Base-by-base conservation (phyloP, 208 protist genomes). In the Balamuthia mandrillaris region DNA sequence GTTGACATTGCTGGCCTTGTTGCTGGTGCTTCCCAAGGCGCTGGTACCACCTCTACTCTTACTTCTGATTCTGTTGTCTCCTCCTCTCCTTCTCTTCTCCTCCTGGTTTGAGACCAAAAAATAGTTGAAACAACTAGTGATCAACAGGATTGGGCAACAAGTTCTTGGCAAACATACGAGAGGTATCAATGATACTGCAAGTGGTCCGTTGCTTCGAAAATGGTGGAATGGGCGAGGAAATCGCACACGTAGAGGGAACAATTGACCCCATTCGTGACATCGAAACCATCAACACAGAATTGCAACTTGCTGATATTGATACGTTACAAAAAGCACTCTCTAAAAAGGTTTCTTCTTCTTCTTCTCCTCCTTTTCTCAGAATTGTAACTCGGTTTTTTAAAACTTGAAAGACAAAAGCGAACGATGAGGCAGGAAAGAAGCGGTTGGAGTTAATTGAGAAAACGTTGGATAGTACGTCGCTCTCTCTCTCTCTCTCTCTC, bases 71-170 rank as follows among this genome's bases (percentile, higher is more conserved):
- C n/a, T n/a, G n/a, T n/a, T n/a, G n/a, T n/a, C n/a, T n/a, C n/a
- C n/a, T n/a, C n/a, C n/a, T n/a, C n/a, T n/a, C n/a, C n/a, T n/a
- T n/a, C n/a, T n/a, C n/a, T n/a, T n/a, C n/a, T n/a, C n/a, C n/a
- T n/a, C n/a, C n/a, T n/a, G n/a, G n/a, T n/a, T n/a, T n/a, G n/a
- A n/a, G n/a, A n/a, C n/a, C n/a, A n/a, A n/a, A n/a, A n/a, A n/a
- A n/a, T n/a, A n/a, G n/a, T n/a, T n/a, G n/a, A n/a, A n/a, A n/a
- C n/a, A n/a, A n/a, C n/a, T n/a, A n/a, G n/a, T n/a, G n/a, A n/a
- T n/a, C n/a, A n/a, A n/a, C n/a, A n/a, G n/a, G n/a, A n/a, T 37
- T 70, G 61, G 61, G 61, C 24, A 70, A 70, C 35, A 70, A 70
- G 61, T 70, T 70, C 27, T 37, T 70, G 24, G 61, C 61, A 5